Evolutionary conservation across 2,329 filamentous ascomycete species (phyloP), one percentile per base, ranked within the genome.

Genomic region (Colletotrichum musicola): DNA sequence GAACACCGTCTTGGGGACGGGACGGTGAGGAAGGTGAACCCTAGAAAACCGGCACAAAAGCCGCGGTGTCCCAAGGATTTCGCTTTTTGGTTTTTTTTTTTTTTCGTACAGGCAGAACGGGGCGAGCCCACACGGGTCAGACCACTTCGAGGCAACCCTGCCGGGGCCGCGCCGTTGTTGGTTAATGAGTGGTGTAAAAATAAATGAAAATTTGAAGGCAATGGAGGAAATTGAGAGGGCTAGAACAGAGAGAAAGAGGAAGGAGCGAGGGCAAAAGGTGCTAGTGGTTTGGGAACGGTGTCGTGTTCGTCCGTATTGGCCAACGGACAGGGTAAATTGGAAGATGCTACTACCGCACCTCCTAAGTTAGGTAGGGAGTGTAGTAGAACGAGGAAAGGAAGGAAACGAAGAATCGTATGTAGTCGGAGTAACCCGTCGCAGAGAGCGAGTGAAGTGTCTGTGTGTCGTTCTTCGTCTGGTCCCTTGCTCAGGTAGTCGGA

Each of bases 41-140:
- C 54, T 59, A 51, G 65, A 51, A 68, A 63, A 55, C 54, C 35
- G 54, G 64, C 64, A 47, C 53, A 51, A 50, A 35, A 27, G 60
- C 61, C 35, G 47, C 51, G 61, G 44, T 64, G 47, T 50, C 61
- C 64, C 55, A 49, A 65, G 65, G 65, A 50, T 64, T 49, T 50
- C 25, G 9, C 20, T 35, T 59, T 20, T 59, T 47, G 27, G 22
- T 40, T 46, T 64, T 64, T 64, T 40, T 46, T 64, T 64, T 64
- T 64, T 44, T 58, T 50, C 51, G 18, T 54, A 35, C 42, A 64
- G 47, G 10, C n/a, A 27, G 47, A 64, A 65, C 61, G 49, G 61
- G 65, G 61, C 61, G 56, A 65, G 62, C 54, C 65, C 65, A 65
- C 65, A 59, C 63, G 18, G 54, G 61, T 65, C 65, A 68, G 65